Evolutionary conservation across 768 basidiomycete genomes (phyloP), one percentile per base, ranked within the genome.

Genomic region (Rhodotorula sphaerocarpa): DNA sequence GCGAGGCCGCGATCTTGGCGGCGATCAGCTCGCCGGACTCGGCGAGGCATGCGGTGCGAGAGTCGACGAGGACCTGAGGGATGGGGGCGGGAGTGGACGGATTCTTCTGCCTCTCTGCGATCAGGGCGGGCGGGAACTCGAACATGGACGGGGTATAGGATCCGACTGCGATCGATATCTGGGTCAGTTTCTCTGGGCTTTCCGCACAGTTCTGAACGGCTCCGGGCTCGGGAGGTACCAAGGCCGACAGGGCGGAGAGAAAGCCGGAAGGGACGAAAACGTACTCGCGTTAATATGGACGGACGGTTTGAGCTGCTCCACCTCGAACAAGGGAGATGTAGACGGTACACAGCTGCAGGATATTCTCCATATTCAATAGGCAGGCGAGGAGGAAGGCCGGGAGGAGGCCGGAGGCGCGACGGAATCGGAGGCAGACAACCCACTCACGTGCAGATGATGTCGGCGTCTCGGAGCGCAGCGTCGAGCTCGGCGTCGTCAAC

Each of bases 391-490:
- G n/a, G n/a, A n/a, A n/a, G n/a, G n/a, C n/a, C n/a, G n/a, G n/a
- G n/a, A n/a, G n/a, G n/a, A n/a, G n/a, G n/a, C n/a, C n/a, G n/a
- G n/a, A n/a, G n/a, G n/a, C n/a, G n/a, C n/a, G n/a, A n/a, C n/a
- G n/a, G n/a, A n/a, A n/a, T n/a, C n/a, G n/a, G n/a, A n/a, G n/a
- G n/a, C n/a, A n/a, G n/a, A n/a, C n/a, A n/a, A 18, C 18, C 7
- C 15, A 48, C 69, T 45, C 20, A 71, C 72, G 66, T 66, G 68
- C 73, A 74, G 50, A 74, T 65, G 51, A 74, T 54, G 59, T 74
- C 70, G 3, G 73, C 73, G 6, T 36, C 31, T 7, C 28, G 23
- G 7, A 71, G 61, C 6, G 54, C 56, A 10, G n/a, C 57, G 36
- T 21, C 48, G 9, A 51, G 56, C 18, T 57, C n/a, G 4, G 42